These are phyloP conservation scores for Hygrophoropsis aurantiaca DNA, from an alignment of 768 basidiomycete genomes.

Conservation along the genomic window DNA sequence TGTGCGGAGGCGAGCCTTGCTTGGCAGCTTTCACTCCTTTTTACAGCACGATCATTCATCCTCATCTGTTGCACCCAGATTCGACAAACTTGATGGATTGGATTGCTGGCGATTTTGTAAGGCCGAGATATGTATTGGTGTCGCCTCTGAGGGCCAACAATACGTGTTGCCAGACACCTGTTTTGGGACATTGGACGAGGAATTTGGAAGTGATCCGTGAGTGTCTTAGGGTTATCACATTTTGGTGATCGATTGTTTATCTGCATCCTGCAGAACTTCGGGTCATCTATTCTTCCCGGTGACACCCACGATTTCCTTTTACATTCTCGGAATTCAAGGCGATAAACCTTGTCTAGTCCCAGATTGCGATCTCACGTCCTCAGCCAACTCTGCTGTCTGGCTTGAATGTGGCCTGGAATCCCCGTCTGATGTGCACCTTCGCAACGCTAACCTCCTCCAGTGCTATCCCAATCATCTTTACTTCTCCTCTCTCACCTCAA, in stretches of 20 bases:
- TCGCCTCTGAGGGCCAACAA: conserved; percentile 55
- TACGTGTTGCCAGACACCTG: conserved; percentile 55
- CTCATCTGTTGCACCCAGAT: conserved; percentile 1
- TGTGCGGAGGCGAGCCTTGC: conserved; percentile 24
- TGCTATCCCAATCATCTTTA: conserved; percentile 49
- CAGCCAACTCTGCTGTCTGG: too few relatives aligned
- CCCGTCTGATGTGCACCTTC: conserved; percentile 55
- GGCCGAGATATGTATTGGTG: conserved; percentile 54
- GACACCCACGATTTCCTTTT: conserved; percentile 51
- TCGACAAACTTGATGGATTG: conserved; percentile 15
- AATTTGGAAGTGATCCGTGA: conserved; percentile 33
- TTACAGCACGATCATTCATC: conserved; percentile 18
- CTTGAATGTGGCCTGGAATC: conserved; percentile 52
- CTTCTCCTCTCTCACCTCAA: conserved; percentile 52
- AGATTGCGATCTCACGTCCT: conserved; percentile 12
- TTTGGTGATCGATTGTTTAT: neutral
- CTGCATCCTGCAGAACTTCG: conserved; percentile 37
- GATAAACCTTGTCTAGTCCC: conserved; percentile 11
- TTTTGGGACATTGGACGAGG: conserved; percentile 53
- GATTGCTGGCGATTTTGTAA: conserved; percentile 50
- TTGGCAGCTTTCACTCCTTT: conserved; percentile 29
- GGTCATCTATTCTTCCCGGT: conserved; percentile 57
- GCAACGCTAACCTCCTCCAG: conserved; percentile 59
- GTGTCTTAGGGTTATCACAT: conserved; percentile 7
- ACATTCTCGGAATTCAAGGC: conserved; percentile 43